phyloP scores from a whole-genome alignment of 1,284 basidiomycete genomes.

The Microstroma glucosiphilum region DNA sequence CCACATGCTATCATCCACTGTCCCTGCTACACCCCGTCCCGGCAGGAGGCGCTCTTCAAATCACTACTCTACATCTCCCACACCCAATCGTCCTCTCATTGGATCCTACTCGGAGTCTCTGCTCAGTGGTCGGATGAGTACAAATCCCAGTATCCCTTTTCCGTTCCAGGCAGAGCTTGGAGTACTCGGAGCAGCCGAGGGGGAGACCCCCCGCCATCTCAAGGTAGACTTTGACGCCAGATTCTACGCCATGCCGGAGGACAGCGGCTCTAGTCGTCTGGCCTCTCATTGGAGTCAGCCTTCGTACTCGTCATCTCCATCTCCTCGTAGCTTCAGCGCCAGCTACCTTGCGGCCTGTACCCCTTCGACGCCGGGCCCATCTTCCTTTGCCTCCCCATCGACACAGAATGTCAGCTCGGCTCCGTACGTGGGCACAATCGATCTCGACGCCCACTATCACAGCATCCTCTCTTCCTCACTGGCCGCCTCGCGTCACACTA shows the following conservation, averaged over 20 bases:
- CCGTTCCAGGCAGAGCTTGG: slow-evolving; percentile 50
- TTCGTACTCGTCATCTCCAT: background rate
- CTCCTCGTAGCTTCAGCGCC: background rate
- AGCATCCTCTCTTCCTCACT: slow-evolving; percentile 15
- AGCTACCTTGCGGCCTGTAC: background rate
- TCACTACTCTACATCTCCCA: slow-evolving; percentile 9
- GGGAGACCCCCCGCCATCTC: slow-evolving; percentile 38
- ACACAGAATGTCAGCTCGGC: slow-evolving; percentile 13
- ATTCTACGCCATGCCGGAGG: slow-evolving; percentile 39
- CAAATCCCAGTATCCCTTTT: slow-evolving; percentile 43
- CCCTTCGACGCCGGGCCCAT: background rate
- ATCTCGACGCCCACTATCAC: slow-evolving; percentile 48
- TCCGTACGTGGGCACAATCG: slow-evolving; percentile 52
- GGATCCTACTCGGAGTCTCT: slow-evolving; percentile 52
- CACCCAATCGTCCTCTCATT: slow-evolving; percentile 38
- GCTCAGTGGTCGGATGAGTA: slow-evolving; percentile 49
- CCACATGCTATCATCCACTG: background rate
- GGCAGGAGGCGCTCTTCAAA: background rate
- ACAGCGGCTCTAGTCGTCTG: too few species aligned
- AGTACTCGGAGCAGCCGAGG: slow-evolving; percentile 30
- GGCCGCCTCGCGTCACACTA: background rate
- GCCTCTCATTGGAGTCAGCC: background rate
- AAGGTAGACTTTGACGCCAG: slow-evolving; percentile 48
- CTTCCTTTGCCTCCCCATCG: background rate
- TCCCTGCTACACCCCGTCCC: background rate